Evolutionary conservation across 768 basidiomycete genomes (phyloP).

Genomic region (Ephemerocybe angulata): DNA sequence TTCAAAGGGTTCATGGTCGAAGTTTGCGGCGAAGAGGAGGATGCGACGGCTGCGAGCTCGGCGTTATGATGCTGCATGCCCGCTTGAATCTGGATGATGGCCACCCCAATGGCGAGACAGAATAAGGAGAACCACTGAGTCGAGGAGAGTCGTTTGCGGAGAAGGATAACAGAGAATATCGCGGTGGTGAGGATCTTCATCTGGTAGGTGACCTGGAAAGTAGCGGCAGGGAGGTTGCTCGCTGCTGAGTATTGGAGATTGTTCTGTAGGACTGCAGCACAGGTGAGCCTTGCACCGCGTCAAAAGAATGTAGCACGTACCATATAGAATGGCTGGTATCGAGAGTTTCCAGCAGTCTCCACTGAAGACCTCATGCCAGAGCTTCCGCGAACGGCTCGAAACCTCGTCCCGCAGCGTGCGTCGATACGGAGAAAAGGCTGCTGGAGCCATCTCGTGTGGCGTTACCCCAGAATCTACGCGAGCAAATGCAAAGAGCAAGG

Average conservation of each 20-base stretch:
- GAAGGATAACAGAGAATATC: constrained; percentile 77
- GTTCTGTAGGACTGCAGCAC: constrained; percentile 71
- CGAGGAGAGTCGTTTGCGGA: constrained; percentile 69
- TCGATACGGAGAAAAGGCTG: constrained; percentile 31
- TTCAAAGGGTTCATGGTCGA: constrained; percentile 76
- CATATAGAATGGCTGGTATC: constrained; percentile 92
- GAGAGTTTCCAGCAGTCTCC: constrained; percentile 96
- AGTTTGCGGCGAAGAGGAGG: too few species aligned
- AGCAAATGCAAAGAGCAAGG: constrained; percentile 76
- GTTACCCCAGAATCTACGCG: background rate
- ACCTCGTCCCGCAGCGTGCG: constrained; percentile 42
- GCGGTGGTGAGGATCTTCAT: constrained; percentile 98
- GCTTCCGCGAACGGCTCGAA: too few species aligned
- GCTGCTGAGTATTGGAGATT: constrained; percentile 94
- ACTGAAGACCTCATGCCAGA: constrained; percentile 74
- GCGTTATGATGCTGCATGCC: constrained; percentile 21
- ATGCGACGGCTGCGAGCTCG: constrained; percentile 9
- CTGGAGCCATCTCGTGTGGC: constrained; percentile 7
- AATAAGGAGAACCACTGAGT: constrained; percentile 83
- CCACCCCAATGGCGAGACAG: constrained; percentile 85
- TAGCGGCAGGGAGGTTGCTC: constrained; percentile 89
- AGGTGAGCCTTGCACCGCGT: constrained; percentile 15
- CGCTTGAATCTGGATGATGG: constrained; percentile 82
- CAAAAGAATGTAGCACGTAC: constrained; percentile 7
- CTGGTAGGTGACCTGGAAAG: constrained; percentile 95